Evolutionary conservation across 768 basidiomycete species (phyloP), one percentile per base, ranked within the genome.

Genomic region (Scleroderma bovista): DNA sequence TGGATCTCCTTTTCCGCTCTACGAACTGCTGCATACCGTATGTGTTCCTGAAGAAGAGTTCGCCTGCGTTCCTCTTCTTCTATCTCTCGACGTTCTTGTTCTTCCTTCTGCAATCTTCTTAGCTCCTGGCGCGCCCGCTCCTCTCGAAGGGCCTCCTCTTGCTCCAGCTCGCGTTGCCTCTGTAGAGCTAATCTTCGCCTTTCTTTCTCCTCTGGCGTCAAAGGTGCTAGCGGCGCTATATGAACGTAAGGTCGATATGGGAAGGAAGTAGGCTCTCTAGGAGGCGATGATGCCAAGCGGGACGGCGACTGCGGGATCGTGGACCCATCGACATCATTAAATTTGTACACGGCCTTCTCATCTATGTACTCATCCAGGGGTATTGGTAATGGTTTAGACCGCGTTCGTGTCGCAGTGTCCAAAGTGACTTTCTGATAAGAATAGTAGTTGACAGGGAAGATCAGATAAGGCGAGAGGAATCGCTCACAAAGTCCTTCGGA

Each of bases 11-110:
- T 54, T 70, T 70, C 38, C 56, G 63, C 48, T 65, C 65, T 48
- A 71, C 69, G 51, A 57, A 62, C 57, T 3, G 70, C 65, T 3
- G 54, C 61, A 32, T 67, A 71, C 37, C 72, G 66, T 44, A 69
- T 62, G 23, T 65, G 67, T 54, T 79, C 76, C 33, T 75, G 72
- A 53, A 78, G 72, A 48, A 64, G 55, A 40, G 75, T 73, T 54
- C 71, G 70, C 48, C 66, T 65, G 57, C 64, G 49, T 17, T 69
- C 55, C 42, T 72, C 71, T 41, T 77, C 73, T 53, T 78, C 79
- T 59, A 70, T 67, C 17, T 63, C 66, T 29, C 32, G 44, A 7
- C 47, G 47, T 44, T 51, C 47, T 40, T 51, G 44, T 17, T 54
- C 54, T 37, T 43, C 39, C 34, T 46, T 55, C 40, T 55, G 39